Percentiles rank a stretch among this genome's conserved stretches.
Evolutionary conservation across 257 asterid species (phyloP).

Genomic region (Jacaranda copaia): DNA sequence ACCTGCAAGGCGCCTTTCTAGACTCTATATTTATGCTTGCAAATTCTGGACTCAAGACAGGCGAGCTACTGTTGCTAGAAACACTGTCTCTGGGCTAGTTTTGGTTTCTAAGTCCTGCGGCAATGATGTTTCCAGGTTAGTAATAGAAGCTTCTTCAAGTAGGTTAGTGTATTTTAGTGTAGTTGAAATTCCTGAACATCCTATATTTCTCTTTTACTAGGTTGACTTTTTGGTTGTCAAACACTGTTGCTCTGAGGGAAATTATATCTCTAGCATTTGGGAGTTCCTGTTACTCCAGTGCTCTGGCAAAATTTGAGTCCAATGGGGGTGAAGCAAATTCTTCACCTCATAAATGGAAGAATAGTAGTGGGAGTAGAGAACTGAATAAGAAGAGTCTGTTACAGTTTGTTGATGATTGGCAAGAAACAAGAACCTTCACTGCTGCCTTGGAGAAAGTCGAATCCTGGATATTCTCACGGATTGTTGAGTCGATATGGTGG

Average conservation of each 20-base stretch:
- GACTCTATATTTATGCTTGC: constrained; percentile 86
- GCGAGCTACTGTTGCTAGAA: constrained; percentile 87
- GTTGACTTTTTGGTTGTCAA: constrained; percentile 94
- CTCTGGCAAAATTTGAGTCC: constrained; percentile 54
- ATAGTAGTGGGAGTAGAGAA: constrained; percentile 50
- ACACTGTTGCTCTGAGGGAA: constrained; percentile 85
- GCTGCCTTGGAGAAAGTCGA: constrained; percentile 88
- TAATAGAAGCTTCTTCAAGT: constrained; percentile 33
- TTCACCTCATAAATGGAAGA: constrained; percentile 49
- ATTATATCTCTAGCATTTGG: constrained; percentile 82
- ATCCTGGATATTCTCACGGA: constrained; percentile 93
- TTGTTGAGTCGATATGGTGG: constrained; percentile 99
- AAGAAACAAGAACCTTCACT: constrained; percentile 83
- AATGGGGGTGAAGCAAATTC: constrained; percentile 50
- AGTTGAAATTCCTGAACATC: constrained; percentile 34
- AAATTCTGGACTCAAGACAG: constrained; percentile 79
- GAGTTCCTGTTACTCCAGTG: constrained; percentile 68
- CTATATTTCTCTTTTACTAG: constrained; percentile 47
- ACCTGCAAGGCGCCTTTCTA: constrained; percentile 92
- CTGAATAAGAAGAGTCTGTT: constrained; percentile 55
- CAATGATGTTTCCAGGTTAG: constrained; percentile 89
- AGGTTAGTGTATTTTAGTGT: constrained; percentile 17
- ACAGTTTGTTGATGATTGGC: constrained; percentile 87
- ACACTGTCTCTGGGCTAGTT: constrained; percentile 84
- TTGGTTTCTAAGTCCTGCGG: constrained; percentile 90